Conservation (phyloP, 768 basidiomycete species). For the Chalciporus pseudorubinellus region DNA sequence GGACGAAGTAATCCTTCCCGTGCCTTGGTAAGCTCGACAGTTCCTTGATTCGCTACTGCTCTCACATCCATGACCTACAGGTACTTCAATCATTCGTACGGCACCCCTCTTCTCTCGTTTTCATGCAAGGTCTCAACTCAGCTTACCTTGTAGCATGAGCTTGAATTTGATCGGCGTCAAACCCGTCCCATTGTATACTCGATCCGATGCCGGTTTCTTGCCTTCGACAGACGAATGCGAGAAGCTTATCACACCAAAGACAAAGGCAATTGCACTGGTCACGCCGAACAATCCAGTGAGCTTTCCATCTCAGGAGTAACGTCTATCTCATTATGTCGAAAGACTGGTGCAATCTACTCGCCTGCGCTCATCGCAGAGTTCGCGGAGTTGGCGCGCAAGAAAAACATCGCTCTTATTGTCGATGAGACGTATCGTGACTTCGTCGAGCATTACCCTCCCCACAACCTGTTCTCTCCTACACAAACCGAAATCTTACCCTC, state of each 20-base stretch:
- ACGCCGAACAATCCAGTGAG: slow-evolving; percentile 75
- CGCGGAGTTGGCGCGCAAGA: slow-evolving; percentile 51
- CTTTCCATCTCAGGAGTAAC: background rate
- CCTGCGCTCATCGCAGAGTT: slow-evolving; percentile 57
- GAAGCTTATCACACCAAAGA: slow-evolving; percentile 52
- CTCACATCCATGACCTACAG: slow-evolving; percentile 27
- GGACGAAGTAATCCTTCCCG: slow-evolving; percentile 69
- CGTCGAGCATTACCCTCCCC: slow-evolving; percentile 50
- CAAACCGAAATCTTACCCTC: background rate
- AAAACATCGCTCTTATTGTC: slow-evolving; percentile 64
- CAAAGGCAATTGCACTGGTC: slow-evolving; percentile 70
- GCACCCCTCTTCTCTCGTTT: background rate
- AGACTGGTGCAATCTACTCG: slow-evolving; percentile 73
- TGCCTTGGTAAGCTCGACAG: slow-evolving; percentile 53
- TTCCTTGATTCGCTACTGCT: background rate
- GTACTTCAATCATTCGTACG: slow-evolving; percentile 67
- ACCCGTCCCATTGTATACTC: slow-evolving; percentile 52
- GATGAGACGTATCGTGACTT: slow-evolving; percentile 92
- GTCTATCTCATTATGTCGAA: background rate
- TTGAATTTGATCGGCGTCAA: slow-evolving; percentile 61
- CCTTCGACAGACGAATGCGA: slow-evolving; percentile 55
- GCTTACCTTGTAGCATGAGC: slow-evolving; percentile 52
- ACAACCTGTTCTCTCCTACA: slow-evolving; percentile 47
- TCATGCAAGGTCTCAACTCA: background rate
- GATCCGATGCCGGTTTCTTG: slow-evolving; percentile 51